Evolutionary conservation across 176 grass and related monocot genomes (phyloP).

Genomic region (Panicum miliaceum): DNA sequence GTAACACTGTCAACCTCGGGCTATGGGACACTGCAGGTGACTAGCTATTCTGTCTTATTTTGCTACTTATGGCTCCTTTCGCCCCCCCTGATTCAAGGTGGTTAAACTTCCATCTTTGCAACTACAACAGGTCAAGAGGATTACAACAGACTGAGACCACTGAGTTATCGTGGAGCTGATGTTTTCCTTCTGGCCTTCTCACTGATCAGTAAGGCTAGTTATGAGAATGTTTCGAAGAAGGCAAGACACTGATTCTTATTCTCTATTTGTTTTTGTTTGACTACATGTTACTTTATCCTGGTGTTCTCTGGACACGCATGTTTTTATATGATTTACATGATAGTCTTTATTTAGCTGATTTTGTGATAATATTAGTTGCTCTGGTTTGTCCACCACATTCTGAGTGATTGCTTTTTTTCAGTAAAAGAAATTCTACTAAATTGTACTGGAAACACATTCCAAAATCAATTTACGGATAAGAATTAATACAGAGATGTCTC

Average conservation of each 20-base stretch:
- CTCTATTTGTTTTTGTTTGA: slow-evolving; percentile 18
- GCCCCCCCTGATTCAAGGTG: background rate
- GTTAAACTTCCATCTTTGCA: slow-evolving; percentile 1
- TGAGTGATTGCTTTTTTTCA: background rate
- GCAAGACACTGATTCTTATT: slow-evolving; percentile 43
- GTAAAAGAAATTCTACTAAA: slow-evolving; percentile 3
- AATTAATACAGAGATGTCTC: background rate
- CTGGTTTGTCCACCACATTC: slow-evolving; percentile 2
- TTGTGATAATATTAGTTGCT: slow-evolving; percentile 2
- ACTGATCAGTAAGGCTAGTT: slow-evolving; percentile 82
- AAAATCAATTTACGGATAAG: background rate
- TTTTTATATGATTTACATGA: background rate
- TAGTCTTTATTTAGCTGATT: background rate
- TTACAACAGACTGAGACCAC: slow-evolving; percentile 79
- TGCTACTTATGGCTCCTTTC: background rate
- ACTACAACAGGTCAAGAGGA: slow-evolving; percentile 75
- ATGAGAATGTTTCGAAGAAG: slow-evolving; percentile 87
- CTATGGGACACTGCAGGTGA: slow-evolving; percentile 82
- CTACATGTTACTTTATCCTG: background rate
- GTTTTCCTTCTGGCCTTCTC: slow-evolving; percentile 86
- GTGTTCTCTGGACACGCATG: slow-evolving; percentile 8
- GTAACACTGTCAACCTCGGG: slow-evolving; percentile 77
- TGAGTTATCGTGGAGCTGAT: slow-evolving; percentile 82
- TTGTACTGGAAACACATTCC: background rate
- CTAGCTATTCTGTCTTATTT: slow-evolving; percentile 14